Evolutionary conservation across 1,284 basidiomycete genomes (phyloP).

Genomic region (Boletellus dicymbophilus): DNA sequence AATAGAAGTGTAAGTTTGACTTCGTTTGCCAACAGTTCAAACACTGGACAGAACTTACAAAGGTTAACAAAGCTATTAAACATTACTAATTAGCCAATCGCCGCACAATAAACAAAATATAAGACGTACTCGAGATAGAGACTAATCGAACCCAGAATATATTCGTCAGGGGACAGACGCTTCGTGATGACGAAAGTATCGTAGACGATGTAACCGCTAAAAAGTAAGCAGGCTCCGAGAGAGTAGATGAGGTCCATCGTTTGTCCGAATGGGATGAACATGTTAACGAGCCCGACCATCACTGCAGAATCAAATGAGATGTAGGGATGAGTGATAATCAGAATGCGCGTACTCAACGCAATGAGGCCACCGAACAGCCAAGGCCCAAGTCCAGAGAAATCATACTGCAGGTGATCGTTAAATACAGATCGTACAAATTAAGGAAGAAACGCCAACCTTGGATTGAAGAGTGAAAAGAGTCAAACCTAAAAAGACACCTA

Average conservation of each 20-base stretch:
- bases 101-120: not conserved
- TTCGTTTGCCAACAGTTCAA: not conserved
- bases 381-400: conserved; percentile 83
- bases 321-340: not conserved
- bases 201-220: conserved; percentile 84
- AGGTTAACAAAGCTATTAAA: conserved; percentile 68
- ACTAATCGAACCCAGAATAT: conserved; percentile 82
- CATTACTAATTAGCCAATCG: conserved; percentile 2
- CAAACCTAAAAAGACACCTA: conserved; percentile 85
- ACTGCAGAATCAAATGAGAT: conserved; percentile 39
- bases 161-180: conserved; percentile 84
- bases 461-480: conserved; percentile 87
- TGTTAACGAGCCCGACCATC: conserved; percentile 74
- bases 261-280: conserved; percentile 79
- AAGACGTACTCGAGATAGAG: conserved; percentile 81
- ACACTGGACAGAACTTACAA: conserved; percentile 48
- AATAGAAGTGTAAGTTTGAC: conserved; percentile 7
- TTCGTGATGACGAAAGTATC: conserved; percentile 87
- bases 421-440: not conserved
- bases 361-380: conserved; percentile 81
- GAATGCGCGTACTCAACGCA: conserved; percentile 55
- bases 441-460: conserved; percentile 48
- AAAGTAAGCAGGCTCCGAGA: conserved; percentile 77
- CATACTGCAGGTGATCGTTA: conserved; percentile 54
- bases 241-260: conserved; percentile 80